Percentiles rank a stretch among this genome's conserved stretches.
These are phyloP conservation scores for Pyropia yezoensis DNA, from an alignment of 23 red algal genomes.

Conservation along the genomic window DNA sequence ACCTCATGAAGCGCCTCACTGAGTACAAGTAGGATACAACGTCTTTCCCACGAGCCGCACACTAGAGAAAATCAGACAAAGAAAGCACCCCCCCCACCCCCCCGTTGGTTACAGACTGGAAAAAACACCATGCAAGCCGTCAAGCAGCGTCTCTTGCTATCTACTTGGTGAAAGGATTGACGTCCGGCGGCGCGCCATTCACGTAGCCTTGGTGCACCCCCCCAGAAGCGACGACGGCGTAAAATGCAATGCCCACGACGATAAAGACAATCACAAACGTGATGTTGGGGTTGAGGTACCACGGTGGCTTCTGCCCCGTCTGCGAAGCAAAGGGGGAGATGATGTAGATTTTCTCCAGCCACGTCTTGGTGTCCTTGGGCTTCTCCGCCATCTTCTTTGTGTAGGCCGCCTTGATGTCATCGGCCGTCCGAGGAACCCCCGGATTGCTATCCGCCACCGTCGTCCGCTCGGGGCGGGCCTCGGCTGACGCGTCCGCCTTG, in stretches of 20 bases:
- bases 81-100: too few species aligned
- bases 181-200: slow-evolving; percentile 39
- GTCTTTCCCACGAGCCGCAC: too few species aligned
- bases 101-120: too few species aligned
- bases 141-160: background rate
- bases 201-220: slow-evolving; percentile 90
- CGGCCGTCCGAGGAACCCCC: slow-evolving; percentile 45
- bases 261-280: slow-evolving; percentile 70
- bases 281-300: slow-evolving; percentile 96
- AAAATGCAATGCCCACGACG: slow-evolving; percentile 65
- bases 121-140: too few species aligned
- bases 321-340: slow-evolving; percentile 93
- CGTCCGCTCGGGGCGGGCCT: slow-evolving; percentile 1
- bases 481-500: too few species aligned
- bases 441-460: slow-evolving; percentile 56
- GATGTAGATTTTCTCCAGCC: slow-evolving; percentile 78
- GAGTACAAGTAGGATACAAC: too few species aligned
- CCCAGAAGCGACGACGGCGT: slow-evolving; percentile 47
- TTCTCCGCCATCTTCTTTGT: slow-evolving; percentile 36
- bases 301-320: slow-evolving; percentile 88
- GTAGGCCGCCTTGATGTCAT: slow-evolving; percentile 65
- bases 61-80: too few species aligned
- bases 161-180: slow-evolving; percentile 42
- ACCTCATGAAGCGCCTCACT: too few species aligned
- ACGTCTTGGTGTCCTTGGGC: slow-evolving; percentile 23